Evolutionary conservation across 2,329 filamentous ascomycete genomes (phyloP).

Genomic region (Clonostachys solani): DNA sequence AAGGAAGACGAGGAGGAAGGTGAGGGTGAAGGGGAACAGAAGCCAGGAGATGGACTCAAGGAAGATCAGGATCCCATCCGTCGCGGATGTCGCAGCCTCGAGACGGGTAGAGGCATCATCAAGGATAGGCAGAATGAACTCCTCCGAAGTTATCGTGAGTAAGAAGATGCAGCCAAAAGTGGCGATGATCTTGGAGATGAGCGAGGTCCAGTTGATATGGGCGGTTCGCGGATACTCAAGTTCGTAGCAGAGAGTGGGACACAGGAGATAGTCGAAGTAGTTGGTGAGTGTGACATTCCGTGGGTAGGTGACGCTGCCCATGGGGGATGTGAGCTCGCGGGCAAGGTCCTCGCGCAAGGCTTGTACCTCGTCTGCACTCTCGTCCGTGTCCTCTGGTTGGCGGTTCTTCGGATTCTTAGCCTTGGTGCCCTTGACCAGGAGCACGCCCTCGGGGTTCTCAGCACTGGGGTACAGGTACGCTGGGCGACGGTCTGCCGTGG

Average conservation of each 20-base stretch:
- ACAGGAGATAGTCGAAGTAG: constrained; percentile 82
- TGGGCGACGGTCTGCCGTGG: constrained; percentile 53
- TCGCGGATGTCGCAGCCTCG: constrained; percentile 34
- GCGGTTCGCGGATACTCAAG: constrained; percentile 85
- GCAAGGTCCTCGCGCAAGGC: constrained; percentile 83
- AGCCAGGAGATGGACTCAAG: constrained; percentile 87
- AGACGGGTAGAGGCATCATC: constrained; percentile 60
- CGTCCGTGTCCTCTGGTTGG: constrained; percentile 5
- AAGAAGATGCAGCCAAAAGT: constrained; percentile 97
- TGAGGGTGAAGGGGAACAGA: constrained; percentile 96
- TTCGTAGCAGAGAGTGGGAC: constrained; percentile 96
- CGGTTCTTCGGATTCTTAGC: background rate
- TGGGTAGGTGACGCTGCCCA: constrained; percentile 87
- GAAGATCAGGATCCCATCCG: constrained; percentile 74
- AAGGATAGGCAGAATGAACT: constrained; percentile 91
- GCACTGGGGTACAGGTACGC: constrained; percentile 72
- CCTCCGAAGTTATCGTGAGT: constrained; percentile 84
- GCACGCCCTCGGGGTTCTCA: constrained; percentile 10
- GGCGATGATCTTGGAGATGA: constrained; percentile 81
- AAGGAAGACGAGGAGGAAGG: constrained; percentile 90
- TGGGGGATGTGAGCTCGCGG: constrained; percentile 83
- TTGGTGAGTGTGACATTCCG: constrained; percentile 80
- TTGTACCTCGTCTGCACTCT: constrained; percentile 47
- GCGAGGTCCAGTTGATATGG: constrained; percentile 71
- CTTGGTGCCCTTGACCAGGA: constrained; percentile 13